These are phyloP conservation scores for Spergularia azorica DNA, from an alignment of 179 eudicot genomes.

Conservation along the genomic window DNA sequence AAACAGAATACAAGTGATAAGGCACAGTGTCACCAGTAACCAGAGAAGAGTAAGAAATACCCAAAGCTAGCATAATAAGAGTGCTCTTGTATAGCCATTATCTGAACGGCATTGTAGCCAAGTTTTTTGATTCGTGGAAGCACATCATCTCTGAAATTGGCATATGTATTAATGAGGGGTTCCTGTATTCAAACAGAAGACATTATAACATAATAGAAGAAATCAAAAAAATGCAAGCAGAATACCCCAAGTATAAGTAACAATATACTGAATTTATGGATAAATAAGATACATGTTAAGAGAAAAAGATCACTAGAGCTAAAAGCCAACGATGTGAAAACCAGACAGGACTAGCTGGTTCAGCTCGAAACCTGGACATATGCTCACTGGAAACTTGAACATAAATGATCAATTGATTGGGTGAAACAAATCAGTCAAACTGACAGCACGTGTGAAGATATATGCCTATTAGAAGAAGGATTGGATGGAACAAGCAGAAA, in stretches of 20 bases:
- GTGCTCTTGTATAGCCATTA: slow-evolving; percentile 99
- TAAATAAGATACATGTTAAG: neutral
- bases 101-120: slow-evolving; percentile 97
- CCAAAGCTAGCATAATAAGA: slow-evolving; percentile 99
- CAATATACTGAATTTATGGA: neutral
- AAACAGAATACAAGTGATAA: neutral
- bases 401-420: no score
- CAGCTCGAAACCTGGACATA: no score
- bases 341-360: no score
- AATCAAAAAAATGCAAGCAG: neutral
- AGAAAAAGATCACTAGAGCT: neutral
- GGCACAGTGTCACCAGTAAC: neutral
- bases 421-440: no score
- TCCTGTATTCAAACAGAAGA: slow-evolving; percentile 60
- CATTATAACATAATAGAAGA: slow-evolving; percentile 8
- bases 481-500: no score
- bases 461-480: no score
- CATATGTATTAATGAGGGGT: slow-evolving; percentile 84
- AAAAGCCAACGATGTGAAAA: no score
- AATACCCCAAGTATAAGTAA: neutral
- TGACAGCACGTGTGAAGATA: no score
- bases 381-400: no score
- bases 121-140: slow-evolving; percentile 94
- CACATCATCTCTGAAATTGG: slow-evolving; percentile 94
- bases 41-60: slow-evolving; percentile 40